phyloP scores from a whole-genome alignment of 371 early-diverging fungal genomes.

The Actinomucor elegans region DNA sequence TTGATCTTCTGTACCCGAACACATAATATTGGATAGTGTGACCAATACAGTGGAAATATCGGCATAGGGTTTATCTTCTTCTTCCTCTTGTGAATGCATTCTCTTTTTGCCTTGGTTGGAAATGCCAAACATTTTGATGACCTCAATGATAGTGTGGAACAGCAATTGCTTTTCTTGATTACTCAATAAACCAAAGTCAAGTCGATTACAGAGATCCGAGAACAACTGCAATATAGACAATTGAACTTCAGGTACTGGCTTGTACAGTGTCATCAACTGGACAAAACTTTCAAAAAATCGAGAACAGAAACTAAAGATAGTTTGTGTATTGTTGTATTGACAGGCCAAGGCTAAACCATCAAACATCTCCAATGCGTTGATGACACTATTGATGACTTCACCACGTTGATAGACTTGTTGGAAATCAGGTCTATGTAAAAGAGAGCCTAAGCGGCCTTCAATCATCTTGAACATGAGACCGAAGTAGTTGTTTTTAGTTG shows the following conservation, averaged over 20 bases:
- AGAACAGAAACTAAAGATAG: constrained; percentile 58
- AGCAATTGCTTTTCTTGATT: constrained; percentile 45
- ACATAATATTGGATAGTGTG: constrained; percentile 60
- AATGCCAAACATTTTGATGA: constrained; percentile 54
- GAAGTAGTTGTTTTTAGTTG: constrained; percentile 55
- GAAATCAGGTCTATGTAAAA: constrained; percentile 63
- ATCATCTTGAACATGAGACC: constrained; percentile 57
- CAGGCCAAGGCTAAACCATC: constrained; percentile 76
- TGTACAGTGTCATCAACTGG: constrained; percentile 67
- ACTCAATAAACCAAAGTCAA: constrained; percentile 48
- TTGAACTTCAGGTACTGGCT: constrained; percentile 62
- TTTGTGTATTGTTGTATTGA: constrained; percentile 61
- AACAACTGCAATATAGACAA: constrained; percentile 63
- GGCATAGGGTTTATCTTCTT: constrained; percentile 68
- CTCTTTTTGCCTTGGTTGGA: constrained; percentile 59
- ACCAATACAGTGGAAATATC: constrained; percentile 67
- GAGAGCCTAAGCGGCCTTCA: constrained; percentile 55
- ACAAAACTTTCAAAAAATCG: constrained; percentile 68
- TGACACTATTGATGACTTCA: constrained; percentile 58
- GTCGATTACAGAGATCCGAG: constrained; percentile 49
- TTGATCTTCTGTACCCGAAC: constrained; percentile 58
- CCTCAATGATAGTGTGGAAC: constrained; percentile 46
- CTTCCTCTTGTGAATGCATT: constrained; percentile 50
- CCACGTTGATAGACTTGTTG: constrained; percentile 55
- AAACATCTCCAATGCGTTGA: constrained; percentile 77